Evolutionary conservation across 768 basidiomycete genomes (phyloP), one percentile per base, ranked within the genome.

Genomic region (Podaxis sp.): DNA sequence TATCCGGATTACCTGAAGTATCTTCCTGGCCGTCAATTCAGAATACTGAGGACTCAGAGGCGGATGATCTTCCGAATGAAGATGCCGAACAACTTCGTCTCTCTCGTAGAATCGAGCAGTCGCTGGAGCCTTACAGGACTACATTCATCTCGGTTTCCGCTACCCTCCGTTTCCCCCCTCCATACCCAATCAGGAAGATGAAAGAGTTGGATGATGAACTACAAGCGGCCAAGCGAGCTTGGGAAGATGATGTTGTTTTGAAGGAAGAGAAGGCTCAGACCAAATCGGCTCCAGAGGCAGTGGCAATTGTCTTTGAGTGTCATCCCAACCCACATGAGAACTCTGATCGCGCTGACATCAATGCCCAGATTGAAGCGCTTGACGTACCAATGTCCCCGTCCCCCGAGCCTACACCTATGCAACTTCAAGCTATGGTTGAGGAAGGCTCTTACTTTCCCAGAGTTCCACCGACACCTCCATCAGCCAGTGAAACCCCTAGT

Each of bases 81-180:
- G 91, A 93, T 62, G 88, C 84, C 2, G 89, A 89, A 62, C 87
- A 84, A 61, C 71, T 84, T 26, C 81, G 83, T 51, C 82, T 95
- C 7, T 88, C 94, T 5, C 81, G 84, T 58, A 86, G 92, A 20
- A 94, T 97, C 36, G 86, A 92, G 55, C 80, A 89, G 58, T 87
- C 91, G 0, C 79, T 96, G n/a, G 85, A 90, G 44, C 90, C 92
- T 1, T 99, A 97, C 72, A 78, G 81, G 67, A 86, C 80, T 64
- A 95, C 92, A 1, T 94, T 95, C 70, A 91, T 98, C 33, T 99
- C 97, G 1, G 92, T 95, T 48, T 98, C 96, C 2, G 91, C 96
- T 0, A 94, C 95, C 0, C 78, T 98, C 52, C 86, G 93, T 4
- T 97, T 97, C 72, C 92, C 89, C 13, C 95, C 96, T 24, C 97